These are phyloP conservation scores for Aaosphaeria arxii DNA, from an alignment of 2,329 filamentous ascomycete genomes.

Conservation along the genomic window DNA sequence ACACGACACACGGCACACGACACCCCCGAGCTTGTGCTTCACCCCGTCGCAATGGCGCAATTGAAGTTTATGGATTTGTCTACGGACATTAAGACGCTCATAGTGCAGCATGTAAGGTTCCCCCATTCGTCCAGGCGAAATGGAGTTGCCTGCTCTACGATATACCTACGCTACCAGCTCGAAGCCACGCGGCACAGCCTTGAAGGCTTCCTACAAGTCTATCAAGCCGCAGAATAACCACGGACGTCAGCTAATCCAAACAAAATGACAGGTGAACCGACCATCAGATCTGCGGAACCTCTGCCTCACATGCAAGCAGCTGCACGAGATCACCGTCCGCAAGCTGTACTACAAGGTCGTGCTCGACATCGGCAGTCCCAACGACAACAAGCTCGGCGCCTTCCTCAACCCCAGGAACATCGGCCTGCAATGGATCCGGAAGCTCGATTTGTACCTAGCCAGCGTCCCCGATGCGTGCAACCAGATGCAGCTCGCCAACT, in stretches of 20 bases:
- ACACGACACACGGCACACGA: no score
- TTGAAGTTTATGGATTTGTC: constrained; percentile 33
- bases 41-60: constrained; percentile 17
- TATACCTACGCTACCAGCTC: neutral
- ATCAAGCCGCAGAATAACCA: no score
- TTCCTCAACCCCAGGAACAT: constrained; percentile 48
- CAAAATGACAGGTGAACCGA: constrained; percentile 36
- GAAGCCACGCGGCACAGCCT: neutral
- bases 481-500: constrained; percentile 44
- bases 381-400: constrained; percentile 43
- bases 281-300: constrained; percentile 48
- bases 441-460: constrained; percentile 47
- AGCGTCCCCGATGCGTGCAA: constrained; percentile 44
- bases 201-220: neutral
- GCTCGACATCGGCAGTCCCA: constrained; percentile 45
- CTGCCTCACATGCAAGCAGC: constrained; percentile 46
- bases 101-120: constrained; percentile 36
- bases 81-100: constrained; percentile 38
- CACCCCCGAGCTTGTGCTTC: no score
- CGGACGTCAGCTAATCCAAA: no score
- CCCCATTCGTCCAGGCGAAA: neutral
- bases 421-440: constrained; percentile 45
- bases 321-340: constrained; percentile 46
- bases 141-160: neutral
- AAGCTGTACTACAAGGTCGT: constrained; percentile 46